A percentile compares a stretch with the other conserved stretches of the same genome.
Evolutionary conservation across 352 stramenopile species (phyloP).

Genomic region (Phytophthora citricola): DNA sequence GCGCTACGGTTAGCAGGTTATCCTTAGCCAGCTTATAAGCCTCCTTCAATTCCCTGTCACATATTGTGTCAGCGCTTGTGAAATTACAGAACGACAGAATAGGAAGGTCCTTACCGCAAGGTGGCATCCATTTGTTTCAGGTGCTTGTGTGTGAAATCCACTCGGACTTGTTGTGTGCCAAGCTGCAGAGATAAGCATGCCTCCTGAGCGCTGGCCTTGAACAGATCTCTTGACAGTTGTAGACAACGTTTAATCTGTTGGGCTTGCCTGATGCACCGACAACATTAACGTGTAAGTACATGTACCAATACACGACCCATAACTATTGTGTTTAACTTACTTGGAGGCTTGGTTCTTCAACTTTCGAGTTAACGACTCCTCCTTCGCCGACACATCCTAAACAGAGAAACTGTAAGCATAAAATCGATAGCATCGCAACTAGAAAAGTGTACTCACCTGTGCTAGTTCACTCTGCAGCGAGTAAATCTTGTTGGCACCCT

Average conservation of each 20-base stretch:
- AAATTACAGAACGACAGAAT: neutral
- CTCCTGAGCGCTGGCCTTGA: constrained; percentile 56
- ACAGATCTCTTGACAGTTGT: constrained; percentile 59
- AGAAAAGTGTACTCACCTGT: constrained; percentile 42
- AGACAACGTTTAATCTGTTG: constrained; percentile 75
- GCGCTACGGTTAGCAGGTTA: constrained; percentile 63
- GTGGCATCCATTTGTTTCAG: constrained; percentile 59
- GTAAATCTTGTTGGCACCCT: constrained; percentile 75
- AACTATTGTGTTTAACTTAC: constrained; percentile 29
- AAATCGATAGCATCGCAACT: neutral
- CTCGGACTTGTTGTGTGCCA: constrained; percentile 70
- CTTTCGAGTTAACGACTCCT: constrained; percentile 78
- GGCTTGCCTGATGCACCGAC: constrained; percentile 50
- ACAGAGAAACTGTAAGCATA: constrained; percentile 9
- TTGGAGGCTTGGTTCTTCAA: constrained; percentile 74
- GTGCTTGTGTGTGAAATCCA: constrained; percentile 68
- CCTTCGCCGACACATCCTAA: constrained; percentile 79
- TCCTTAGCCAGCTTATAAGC: constrained; percentile 71
- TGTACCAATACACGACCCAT: neutral
- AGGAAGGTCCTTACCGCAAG: constrained; percentile 45
- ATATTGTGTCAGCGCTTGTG: constrained; percentile 7
- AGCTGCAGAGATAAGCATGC: constrained; percentile 60
- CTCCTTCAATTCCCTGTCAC: constrained; percentile 54
- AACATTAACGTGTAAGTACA: constrained; percentile 9
- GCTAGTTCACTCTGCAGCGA: constrained; percentile 76